Evolutionary conservation across 1,284 basidiomycete genomes (phyloP).

Genomic region (Microbotryomycetes sp.): DNA sequence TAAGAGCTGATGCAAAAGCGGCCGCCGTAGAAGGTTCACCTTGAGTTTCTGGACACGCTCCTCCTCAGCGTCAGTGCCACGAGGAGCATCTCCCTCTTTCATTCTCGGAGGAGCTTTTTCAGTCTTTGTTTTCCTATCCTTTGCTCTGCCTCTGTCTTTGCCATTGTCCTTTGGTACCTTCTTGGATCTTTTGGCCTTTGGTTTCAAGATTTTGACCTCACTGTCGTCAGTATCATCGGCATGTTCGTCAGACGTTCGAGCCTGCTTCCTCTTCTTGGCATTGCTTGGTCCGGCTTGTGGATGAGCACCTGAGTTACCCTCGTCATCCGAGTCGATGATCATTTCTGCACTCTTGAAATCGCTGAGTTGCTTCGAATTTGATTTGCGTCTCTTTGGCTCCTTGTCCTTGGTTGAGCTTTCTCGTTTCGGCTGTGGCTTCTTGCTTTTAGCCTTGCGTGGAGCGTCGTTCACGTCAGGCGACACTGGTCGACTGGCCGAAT

Average conservation of each 20-base stretch:
- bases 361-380: no score
- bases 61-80: conserved; percentile 12
- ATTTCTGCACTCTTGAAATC: conserved; percentile 7
- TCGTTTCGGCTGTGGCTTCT: not conserved
- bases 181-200: not conserved
- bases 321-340: conserved; percentile 9
- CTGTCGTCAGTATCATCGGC: not conserved
- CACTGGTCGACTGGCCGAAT: conserved; percentile 3
- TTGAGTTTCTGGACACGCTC: conserved; percentile 20
- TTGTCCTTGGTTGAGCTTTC: conserved; percentile 17
- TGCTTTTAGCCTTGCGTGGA: conserved; percentile 15
- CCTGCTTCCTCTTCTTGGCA: not conserved
- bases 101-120: not conserved
- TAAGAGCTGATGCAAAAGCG: not conserved
- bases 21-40: not conserved
- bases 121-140: not conserved
- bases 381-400: no score
- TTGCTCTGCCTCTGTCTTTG: conserved; percentile 4
- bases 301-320: not conserved
- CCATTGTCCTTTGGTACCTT: not conserved
- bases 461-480: conserved; percentile 15
- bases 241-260: not conserved
- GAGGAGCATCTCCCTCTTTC: conserved; percentile 17
- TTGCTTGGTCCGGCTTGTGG: not conserved
- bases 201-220: not conserved